These are phyloP conservation scores for Alternaria solani DNA, from an alignment of 2,329 filamentous ascomycete genomes.

Conservation along the genomic window DNA sequence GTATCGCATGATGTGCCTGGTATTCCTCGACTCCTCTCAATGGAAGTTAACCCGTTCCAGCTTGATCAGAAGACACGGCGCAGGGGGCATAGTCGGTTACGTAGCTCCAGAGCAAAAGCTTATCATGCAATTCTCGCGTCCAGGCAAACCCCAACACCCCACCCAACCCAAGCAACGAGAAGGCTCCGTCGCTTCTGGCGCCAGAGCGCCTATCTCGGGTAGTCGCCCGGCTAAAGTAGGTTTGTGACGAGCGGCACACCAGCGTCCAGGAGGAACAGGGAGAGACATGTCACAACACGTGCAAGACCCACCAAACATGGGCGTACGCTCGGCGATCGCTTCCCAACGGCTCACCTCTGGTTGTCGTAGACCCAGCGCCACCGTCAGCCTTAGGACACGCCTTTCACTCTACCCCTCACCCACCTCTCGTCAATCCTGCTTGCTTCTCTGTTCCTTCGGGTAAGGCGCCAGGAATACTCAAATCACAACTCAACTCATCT, in stretches of 20 bases:
- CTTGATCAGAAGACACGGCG: slow-evolving; percentile 2
- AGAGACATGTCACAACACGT: slow-evolving; percentile 11
- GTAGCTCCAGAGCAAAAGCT: not conserved
- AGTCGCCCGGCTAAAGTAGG: slow-evolving; percentile 3
- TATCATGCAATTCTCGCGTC: not conserved
- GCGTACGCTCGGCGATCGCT: slow-evolving; percentile 3
- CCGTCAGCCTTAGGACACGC: not conserved
- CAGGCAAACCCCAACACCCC: not conserved
- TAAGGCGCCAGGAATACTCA: not conserved
- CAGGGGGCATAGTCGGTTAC: not conserved
- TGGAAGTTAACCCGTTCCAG: slow-evolving; percentile 1
- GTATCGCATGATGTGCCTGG: slow-evolving; percentile 11
- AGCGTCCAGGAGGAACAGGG: slow-evolving; percentile 2
- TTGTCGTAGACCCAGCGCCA: not conserved
- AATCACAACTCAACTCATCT: not conserved
- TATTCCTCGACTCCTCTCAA: not conserved
- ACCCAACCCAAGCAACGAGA: not conserved
- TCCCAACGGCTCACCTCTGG: slow-evolving; percentile 1
- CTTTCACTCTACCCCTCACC: not conserved
- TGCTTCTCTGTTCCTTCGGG: not conserved
- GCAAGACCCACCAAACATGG: not conserved
- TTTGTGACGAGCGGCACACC: not conserved
- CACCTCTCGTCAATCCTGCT: not conserved
- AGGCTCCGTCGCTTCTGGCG: not conserved
- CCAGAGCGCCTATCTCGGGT: not conserved